Base-by-base conservation (phyloP, 352 stramenopile genomes). In the Phytophthora colocasiae region DNA sequence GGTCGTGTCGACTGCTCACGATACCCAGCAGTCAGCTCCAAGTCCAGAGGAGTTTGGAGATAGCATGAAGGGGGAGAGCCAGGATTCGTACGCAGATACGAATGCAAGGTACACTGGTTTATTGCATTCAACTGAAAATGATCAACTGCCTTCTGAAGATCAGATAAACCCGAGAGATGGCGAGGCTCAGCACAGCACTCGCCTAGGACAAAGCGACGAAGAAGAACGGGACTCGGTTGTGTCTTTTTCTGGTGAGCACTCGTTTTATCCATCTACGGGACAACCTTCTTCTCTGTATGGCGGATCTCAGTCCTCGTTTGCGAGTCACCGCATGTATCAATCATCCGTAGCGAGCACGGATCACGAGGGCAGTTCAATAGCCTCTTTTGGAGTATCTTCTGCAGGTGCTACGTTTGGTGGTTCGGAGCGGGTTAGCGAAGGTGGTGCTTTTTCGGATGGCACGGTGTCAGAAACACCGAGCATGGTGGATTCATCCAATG, bases 381-480 rank as follows among this genome's bases (percentile, higher is more conserved):
- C 76, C 14, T 94, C 86, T 7, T 86, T 89, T 69, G 82, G 81
- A 3, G 78, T 90, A 11, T 94, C 86, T 12, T 92, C 83, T 3
- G 81, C 83, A n/a, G 86, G 83, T 48, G 86, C 86, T 19, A 94
- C 86, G 15, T 90, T 92, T 62, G 86, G 86, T 17, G 83, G 80
- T 2, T 92, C 83, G 34, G 86, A 94, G 50, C 80, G 81, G 29
- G 75, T 85, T 14, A 86, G 83, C 27, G 84, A 92, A 51, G 79
- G 75, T 41, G 82, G 75, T 10, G 63, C 77, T 29, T 91, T 83
- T 75, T 91, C 82, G 15, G 83, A 92, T 47, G 82, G 76, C 15
- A 86, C 81, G 26, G 66, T 81, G 0, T 94, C 85, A 1, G 85
- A 94, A 51, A 91, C 81, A 2, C 77, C 83, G 15, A 94, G 86